Evolutionary conservation across 805 yeast genomes (phyloP).

Genomic region (Groenewaldozyma salmanticensis): DNA sequence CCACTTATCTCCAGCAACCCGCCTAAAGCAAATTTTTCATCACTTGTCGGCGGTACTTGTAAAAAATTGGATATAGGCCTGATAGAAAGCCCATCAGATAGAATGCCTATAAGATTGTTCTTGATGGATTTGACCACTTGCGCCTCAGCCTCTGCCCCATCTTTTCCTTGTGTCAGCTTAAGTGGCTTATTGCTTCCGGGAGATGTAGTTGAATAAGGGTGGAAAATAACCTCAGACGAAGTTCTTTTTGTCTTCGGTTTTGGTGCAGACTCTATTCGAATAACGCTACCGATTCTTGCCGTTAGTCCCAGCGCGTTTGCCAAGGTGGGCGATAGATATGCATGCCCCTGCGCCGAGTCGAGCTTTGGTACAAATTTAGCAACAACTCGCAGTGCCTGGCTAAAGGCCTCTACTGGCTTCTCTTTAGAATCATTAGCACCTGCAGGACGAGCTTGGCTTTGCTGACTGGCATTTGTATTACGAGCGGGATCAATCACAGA

Average conservation of each 20-base stretch:
- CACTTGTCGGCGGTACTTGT: conserved; percentile 43
- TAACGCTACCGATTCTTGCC: conserved; percentile 40
- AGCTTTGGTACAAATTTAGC: conserved; percentile 41
- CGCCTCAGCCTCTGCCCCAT: too few species aligned
- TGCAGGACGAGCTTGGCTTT: neutral
- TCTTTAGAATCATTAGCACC: too few species aligned
- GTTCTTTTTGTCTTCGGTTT: conserved; percentile 22
- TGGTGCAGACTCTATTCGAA: conserved; percentile 41
- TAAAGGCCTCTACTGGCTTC: conserved; percentile 1
- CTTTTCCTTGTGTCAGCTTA: too few species aligned
- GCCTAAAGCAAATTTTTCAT: conserved; percentile 43
- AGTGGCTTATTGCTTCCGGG: too few species aligned
- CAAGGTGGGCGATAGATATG: conserved; percentile 45
- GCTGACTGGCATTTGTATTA: neutral
- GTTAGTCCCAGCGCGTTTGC: conserved; percentile 49
- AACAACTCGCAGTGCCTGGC: conserved; percentile 34
- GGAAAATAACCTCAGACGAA: conserved; percentile 37
- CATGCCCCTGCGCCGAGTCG: conserved; percentile 28
- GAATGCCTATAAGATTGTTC: neutral
- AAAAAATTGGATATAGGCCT: conserved; percentile 35
- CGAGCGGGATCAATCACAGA: conserved; percentile 17
- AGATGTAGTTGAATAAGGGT: conserved; percentile 39
- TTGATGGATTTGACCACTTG: too few species aligned
- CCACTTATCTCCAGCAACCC: conserved; percentile 40
- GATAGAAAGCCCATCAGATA: conserved; percentile 9